Base-by-base conservation (phyloP, 176 grass and related monocot species). In the Oryza rufipogon region DNA sequence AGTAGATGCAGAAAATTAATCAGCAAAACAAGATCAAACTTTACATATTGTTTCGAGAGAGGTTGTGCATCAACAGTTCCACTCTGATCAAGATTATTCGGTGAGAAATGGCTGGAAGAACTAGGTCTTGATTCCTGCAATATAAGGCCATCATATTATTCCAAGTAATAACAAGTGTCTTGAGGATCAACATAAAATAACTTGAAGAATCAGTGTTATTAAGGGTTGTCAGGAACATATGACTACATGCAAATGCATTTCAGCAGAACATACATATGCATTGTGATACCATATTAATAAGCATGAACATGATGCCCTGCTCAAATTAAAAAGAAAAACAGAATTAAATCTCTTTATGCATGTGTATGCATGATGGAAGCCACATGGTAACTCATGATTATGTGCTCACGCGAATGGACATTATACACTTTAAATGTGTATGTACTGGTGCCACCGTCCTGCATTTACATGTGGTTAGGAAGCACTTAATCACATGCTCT, bases 11-110 rank as follows among this genome's bases (percentile, higher is more conserved):
- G 1, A 56, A 89, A 71, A 36, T 70, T 15, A 76, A 28, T 79
- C 64, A 76, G 25, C 25, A 36, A 84, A 74, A 75, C 39, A 81
- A 76, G 77, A 76, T 23, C 19, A 70, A 83, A 90, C 86, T 58
- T 72, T 88, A 94, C 90, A 44, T 89, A 81, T 65, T 92, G 87
- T 77, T 46, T 86, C 25, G 83, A 88, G 60, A 81, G 61, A 80
- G 81, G 85, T 65, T 90, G 81, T 70, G 74, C 85, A 36, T 92
- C 86, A 89, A 75, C 49, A 79, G 84, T 60, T 64, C 83, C 77
- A 58, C 11, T 66, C 26, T 68, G 74, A 66, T 80, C 80, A 36
- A 81, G 70, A 65, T 80, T 84, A 64, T 74, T 76, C 77, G 79
- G 82, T 70, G 80, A 58, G 56, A 79, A 76, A 70, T 34, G 66